phyloP scores from a whole-genome alignment of 345 rosid species.

The Pistacia vera region DNA sequence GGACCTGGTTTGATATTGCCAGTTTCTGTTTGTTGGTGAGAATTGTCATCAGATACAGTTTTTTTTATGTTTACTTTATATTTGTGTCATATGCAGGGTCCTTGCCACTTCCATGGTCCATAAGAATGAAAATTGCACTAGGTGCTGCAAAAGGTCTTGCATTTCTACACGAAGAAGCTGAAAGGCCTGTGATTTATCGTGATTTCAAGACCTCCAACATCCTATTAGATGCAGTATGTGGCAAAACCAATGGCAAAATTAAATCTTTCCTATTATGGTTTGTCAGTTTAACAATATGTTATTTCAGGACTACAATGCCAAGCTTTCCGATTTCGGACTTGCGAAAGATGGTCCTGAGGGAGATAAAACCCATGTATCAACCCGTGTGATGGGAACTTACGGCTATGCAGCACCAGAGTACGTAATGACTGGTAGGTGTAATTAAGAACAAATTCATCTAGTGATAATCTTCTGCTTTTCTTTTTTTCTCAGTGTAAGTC shows the following conservation, averaged over 20 bases:
- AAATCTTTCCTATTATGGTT: constrained; percentile 3
- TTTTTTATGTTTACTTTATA: constrained; percentile 5
- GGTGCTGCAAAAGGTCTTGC: constrained; percentile 98
- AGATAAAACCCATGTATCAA: constrained; percentile 96
- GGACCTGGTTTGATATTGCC: constrained; percentile 1
- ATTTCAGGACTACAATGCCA: constrained; percentile 88
- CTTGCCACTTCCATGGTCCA: constrained; percentile 96
- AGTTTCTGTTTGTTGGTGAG: constrained; percentile 4
- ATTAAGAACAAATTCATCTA: constrained; percentile 13
- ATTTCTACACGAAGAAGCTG: constrained; percentile 97
- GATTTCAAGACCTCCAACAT: constrained; percentile 99
- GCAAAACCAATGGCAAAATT: constrained; percentile 1
- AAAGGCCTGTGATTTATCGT: constrained; percentile 91
- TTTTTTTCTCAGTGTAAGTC: not conserved
- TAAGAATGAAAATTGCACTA: constrained; percentile 91
- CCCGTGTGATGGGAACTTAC: constrained; percentile 97
- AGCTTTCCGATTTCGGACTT: constrained; percentile 96
- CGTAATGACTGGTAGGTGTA: constrained; percentile 89
- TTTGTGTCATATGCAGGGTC: constrained; percentile 55
- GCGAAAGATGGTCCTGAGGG: constrained; percentile 99
- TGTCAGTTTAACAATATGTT: constrained; percentile 25
- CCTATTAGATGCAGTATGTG: constrained; percentile 79
- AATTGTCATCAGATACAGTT: not conserved
- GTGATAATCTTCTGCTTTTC: not conserved
- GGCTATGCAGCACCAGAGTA: constrained; percentile 99